Percentiles rank a stretch among this genome's conserved stretches.
These are phyloP conservation scores for Myriangium duriaei DNA, from an alignment of 2,329 filamentous ascomycete genomes.

Conservation along the genomic window DNA sequence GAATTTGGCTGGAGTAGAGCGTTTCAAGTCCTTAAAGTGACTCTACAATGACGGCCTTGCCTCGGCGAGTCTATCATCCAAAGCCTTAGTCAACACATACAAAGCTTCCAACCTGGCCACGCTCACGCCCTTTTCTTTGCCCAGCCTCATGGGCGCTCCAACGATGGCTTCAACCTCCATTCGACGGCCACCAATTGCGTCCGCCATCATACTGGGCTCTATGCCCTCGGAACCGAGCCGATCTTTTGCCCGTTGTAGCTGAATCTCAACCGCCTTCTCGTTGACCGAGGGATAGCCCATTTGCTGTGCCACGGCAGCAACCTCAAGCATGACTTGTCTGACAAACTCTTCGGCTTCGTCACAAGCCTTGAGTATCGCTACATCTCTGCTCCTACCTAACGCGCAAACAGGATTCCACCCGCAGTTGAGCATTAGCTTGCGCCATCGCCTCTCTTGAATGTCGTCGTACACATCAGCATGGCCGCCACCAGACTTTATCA, in stretches of 20 bases:
- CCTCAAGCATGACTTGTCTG: conserved; percentile 33
- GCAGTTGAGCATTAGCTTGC: conserved; percentile 49
- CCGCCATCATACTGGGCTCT: conserved; percentile 39
- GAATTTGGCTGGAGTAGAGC: too few species aligned
- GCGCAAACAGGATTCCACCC: conserved; percentile 51
- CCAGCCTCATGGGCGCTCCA: conserved; percentile 34
- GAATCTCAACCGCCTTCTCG: conserved; percentile 25
- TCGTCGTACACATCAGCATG: conserved; percentile 39
- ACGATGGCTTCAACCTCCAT: conserved; percentile 41
- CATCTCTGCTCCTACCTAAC: conserved; percentile 41
- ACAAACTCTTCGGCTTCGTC: conserved; percentile 26
- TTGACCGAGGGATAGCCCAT: conserved; percentile 28
- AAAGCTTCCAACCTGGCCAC: conserved; percentile 32
- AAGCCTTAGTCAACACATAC: conserved; percentile 33
- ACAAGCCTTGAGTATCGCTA: conserved; percentile 35
- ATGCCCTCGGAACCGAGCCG: conserved; percentile 28
- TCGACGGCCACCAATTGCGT: conserved; percentile 28
- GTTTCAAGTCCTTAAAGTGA: too few species aligned
- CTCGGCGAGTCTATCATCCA: conserved; percentile 24
- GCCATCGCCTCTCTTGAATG: conserved; percentile 46
- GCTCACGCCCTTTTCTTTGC: conserved; percentile 26
- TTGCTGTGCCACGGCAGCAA: conserved; percentile 29
- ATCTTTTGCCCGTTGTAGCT: conserved; percentile 27
- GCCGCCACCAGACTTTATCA: conserved; percentile 32
- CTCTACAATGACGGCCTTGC: too few species aligned